Evolutionary conservation across 441 rosid species (phyloP), one percentile per base, ranked within the genome.

Genomic region (Kokia cookei): DNA sequence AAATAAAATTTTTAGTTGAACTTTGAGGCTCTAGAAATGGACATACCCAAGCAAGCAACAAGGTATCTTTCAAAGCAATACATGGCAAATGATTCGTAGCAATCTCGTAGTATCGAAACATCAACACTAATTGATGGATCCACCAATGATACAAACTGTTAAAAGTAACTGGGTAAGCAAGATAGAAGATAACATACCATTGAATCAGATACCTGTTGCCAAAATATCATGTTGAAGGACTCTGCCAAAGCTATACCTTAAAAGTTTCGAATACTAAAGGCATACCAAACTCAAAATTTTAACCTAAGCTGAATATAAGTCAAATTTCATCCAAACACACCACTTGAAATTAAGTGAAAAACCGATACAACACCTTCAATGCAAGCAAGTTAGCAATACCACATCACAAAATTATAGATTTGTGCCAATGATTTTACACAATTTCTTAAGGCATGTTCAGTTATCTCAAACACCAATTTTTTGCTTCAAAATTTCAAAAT

Each of bases 61-160:
- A 96, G 97, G 83, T 96, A 94, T 87, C 99, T 90, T 84, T 98
- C 99, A 78, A 96, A 96, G 89, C 99, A 96, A 89, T 96, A 96
- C 98, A 96, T 93, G 79, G 99, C 99, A 64, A 64, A 40, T 64
- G 48, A 64, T 17, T 40, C 68, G 72, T 96, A 96, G 89, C 99
- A 88, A 83, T 96, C 99, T 76, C 99, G 90, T 53, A 96, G 90
- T 82, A 92, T 94, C 80, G 84, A 97, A 76, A 89, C 82, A 77
- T 96, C 91, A 82, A 96, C 94, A 81, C 98, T 91, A 75, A 91
- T 86, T 72, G 97, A 84, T 78, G 98, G 97, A 75, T 92, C 79
- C 85, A 90, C 90, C 89, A 96, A 83, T 2, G 99, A 96, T 53
- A 90, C 90, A 84, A 93, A 88, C 99, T 96, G 92, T 75, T 47